These are phyloP conservation scores for Akanthomyces uredinophilus DNA, from an alignment of 2,329 filamentous ascomycete genomes.

Conservation along the genomic window DNA sequence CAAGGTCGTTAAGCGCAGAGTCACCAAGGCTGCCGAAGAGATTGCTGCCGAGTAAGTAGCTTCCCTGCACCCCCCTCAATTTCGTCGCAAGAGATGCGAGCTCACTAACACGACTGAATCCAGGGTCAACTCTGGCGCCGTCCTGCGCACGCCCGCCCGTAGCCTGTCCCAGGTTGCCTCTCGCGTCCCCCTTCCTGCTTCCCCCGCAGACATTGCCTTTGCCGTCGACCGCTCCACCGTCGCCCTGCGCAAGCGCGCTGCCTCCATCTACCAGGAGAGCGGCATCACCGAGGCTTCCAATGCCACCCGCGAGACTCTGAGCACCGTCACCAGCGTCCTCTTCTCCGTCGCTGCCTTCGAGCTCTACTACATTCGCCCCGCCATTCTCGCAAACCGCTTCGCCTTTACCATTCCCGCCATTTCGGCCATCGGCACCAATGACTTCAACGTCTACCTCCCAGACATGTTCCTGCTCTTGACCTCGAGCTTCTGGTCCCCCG, in stretches of 20 bases:
- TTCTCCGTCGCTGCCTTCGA: constrained; percentile 65
- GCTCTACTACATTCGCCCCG: constrained; percentile 61
- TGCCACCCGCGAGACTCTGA: constrained; percentile 63
- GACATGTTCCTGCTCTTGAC: constrained; percentile 77
- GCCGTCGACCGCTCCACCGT: constrained; percentile 68
- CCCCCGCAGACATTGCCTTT: constrained; percentile 71
- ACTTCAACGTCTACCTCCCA: constrained; percentile 63
- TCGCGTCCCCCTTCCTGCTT: constrained; percentile 70
- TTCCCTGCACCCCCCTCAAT: background rate
- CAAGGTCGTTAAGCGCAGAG: constrained; percentile 43
- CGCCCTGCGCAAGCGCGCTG: constrained; percentile 61
- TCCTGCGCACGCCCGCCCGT: constrained; percentile 46
- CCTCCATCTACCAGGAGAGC: constrained; percentile 58
- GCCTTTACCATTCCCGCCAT: constrained; percentile 67
- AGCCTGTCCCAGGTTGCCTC: constrained; percentile 48
- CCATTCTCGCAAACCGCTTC: constrained; percentile 67
- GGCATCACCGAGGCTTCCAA: constrained; percentile 62
- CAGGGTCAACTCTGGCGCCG: constrained; percentile 36
- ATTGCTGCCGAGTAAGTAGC: constrained; percentile 40
- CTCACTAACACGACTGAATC: background rate
- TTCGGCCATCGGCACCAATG: constrained; percentile 47
- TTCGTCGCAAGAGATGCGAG: background rate
- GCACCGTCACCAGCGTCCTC: constrained; percentile 68
- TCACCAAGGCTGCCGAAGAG: constrained; percentile 42
- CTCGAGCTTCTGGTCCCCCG: constrained; percentile 76